phyloP scores from a whole-genome alignment of 495 filamentous ascomycete species.

The Neurospora tetrasperma region DNA sequence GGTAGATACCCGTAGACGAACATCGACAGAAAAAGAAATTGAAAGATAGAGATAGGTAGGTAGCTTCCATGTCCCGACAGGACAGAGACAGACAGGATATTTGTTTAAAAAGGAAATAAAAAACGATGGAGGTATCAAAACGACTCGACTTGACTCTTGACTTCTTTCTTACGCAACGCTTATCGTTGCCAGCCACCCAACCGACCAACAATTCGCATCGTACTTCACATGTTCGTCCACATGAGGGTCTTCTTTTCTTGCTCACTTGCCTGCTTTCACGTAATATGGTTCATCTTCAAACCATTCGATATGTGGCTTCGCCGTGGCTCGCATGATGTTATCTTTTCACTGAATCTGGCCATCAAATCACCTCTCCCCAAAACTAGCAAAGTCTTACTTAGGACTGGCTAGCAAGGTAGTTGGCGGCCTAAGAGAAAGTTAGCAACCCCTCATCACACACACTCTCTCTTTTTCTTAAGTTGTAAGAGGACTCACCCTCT shows the following conservation, averaged over 20 bases:
- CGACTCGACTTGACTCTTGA: not conserved
- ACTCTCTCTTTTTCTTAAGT: too few relatives aligned
- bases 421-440: slow-evolving; percentile 33
- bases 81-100: not conserved
- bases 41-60: not conserved
- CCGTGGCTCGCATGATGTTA: not conserved
- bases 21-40: not conserved
- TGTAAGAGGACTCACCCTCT: slow-evolving; percentile 56
- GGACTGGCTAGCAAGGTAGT: slow-evolving; percentile 38
- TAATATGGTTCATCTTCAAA: not conserved
- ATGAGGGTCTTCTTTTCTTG: not conserved
- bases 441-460: too few relatives aligned
- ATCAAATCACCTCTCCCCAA: not conserved
- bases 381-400: slow-evolving; percentile 9
- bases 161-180: not conserved
- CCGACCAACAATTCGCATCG: not conserved
- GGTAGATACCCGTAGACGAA: not conserved
- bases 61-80: not conserved
- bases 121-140: not conserved
- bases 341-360: not conserved
- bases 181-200: not conserved
- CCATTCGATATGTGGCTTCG: not conserved
- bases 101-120: not conserved
- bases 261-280: not conserved
- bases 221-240: not conserved